Percentiles rank a stretch among this genome's conserved stretches.
These are phyloP conservation scores for Microbotryum scabiosae DNA, from an alignment of 1,284 basidiomycete species.

Conservation along the genomic window DNA sequence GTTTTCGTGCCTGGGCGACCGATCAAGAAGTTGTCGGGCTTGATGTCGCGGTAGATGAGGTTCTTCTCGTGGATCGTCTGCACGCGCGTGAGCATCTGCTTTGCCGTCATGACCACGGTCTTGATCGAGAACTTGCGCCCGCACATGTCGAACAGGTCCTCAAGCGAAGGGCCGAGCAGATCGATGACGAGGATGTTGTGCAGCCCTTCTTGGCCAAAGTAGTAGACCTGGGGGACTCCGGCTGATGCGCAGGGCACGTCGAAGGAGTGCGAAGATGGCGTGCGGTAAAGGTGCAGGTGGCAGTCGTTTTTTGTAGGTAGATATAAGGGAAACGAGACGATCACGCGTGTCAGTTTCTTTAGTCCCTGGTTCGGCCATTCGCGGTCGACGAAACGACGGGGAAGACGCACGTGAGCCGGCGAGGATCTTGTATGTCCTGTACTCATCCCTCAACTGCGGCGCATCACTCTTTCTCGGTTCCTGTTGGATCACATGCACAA, in stretches of 20 bases:
- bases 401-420: conserved; percentile 71
- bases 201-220: conserved; percentile 94
- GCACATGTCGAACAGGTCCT: conserved; percentile 95
- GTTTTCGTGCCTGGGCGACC: conserved; percentile 81
- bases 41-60: conserved; percentile 95
- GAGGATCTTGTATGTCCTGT: conserved; percentile 91
- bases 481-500: conserved; percentile 41
- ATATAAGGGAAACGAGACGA: too few relatives aligned
- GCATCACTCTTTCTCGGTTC: conserved; percentile 94
- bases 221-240: conserved; percentile 65
- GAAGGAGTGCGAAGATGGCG: too few relatives aligned
- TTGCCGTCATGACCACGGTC: conserved; percentile 92
- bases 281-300: too few relatives aligned
- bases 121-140: conserved; percentile 88
- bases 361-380: neutral
- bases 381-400: conserved; percentile 8
- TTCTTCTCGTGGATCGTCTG: conserved; percentile 96
- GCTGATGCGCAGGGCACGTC: neutral
- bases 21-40: conserved; percentile 93
- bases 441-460: conserved; percentile 91
- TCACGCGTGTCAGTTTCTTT: too few relatives aligned
- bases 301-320: too few relatives aligned
- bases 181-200: conserved; percentile 97
- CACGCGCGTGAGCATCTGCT: conserved; percentile 86
- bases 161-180: conserved; percentile 81